Percentiles rank a stretch among this genome's conserved stretches.
phyloP scores from a whole-genome alignment of 306 rosid genomes.

The Vigna hirtella region DNA sequence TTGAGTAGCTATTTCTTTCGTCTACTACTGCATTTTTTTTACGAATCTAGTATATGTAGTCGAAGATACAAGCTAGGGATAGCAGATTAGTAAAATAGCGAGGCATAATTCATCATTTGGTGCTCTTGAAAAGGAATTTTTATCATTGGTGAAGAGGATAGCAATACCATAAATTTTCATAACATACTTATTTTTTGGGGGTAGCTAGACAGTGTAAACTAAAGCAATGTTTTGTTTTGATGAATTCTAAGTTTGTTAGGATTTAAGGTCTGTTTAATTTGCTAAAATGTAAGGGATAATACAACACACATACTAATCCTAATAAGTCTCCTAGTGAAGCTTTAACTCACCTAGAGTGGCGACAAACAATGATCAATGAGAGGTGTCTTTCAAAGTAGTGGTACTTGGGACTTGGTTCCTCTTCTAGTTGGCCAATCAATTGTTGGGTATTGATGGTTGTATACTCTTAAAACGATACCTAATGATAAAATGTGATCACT shows the following conservation, averaged over 20 bases:
- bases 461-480: too few relatives aligned
- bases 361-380: too few relatives aligned
- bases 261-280: background rate
- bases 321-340: too few relatives aligned
- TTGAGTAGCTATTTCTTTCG: constrained; percentile 29
- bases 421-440: too few relatives aligned
- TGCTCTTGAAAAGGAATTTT: background rate
- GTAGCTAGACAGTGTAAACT: constrained; percentile 28
- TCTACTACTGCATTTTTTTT: background rate
- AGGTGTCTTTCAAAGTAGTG: too few relatives aligned
- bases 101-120: constrained; percentile 8
- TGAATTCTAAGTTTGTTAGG: constrained; percentile 4
- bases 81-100: background rate
- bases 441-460: too few relatives aligned
- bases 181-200: background rate
- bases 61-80: background rate
- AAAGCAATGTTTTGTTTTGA: constrained; percentile 21
- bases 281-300: too few relatives aligned
- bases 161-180: background rate
- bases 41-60: background rate
- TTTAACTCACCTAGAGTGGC: too few relatives aligned
- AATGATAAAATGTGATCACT: too few relatives aligned
- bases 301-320: too few relatives aligned
- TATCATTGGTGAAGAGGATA: constrained; percentile 14
- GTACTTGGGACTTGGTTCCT: too few relatives aligned